These are phyloP conservation scores for Hagleromyces aurorensis DNA, from an alignment of 805 yeast genomes.

Conservation along the genomic window DNA sequence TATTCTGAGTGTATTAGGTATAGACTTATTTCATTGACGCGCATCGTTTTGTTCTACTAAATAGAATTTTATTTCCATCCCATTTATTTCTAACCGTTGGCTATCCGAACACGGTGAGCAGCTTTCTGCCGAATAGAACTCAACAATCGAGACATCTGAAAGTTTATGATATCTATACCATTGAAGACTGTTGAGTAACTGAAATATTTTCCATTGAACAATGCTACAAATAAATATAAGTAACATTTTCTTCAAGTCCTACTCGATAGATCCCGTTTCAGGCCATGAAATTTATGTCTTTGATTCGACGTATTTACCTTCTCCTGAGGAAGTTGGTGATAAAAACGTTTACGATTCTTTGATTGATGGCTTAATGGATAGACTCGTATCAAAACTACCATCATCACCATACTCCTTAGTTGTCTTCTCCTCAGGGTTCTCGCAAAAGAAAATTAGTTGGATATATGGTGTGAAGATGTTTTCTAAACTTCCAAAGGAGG, in stretches of 20 bases:
- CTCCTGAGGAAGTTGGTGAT: conserved; percentile 38
- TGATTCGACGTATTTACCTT: conserved; percentile 75
- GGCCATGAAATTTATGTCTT: conserved; percentile 69
- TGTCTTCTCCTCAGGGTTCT: conserved; percentile 78
- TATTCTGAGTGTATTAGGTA: too few relatives aligned
- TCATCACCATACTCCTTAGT: conserved; percentile 54
- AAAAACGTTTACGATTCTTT: conserved; percentile 32
- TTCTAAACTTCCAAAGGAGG: conserved; percentile 48
- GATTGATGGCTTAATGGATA: conserved; percentile 47
- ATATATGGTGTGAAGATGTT: conserved; percentile 60
- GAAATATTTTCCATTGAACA: too few relatives aligned
- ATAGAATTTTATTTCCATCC: too few relatives aligned
- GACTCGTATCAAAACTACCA: conserved; percentile 53
- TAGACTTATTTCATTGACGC: too few relatives aligned
- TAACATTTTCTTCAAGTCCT: conserved; percentile 50
- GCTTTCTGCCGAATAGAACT: too few relatives aligned
- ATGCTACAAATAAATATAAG: conserved; percentile 30
- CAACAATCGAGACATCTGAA: too few relatives aligned
- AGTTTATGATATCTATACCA: too few relatives aligned
- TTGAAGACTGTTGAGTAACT: too few relatives aligned
- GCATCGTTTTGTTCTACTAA: too few relatives aligned
- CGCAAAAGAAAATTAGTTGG: conserved; percentile 44
- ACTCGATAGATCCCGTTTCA: conserved; percentile 57
- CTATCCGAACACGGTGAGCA: too few relatives aligned
- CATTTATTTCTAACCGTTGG: too few relatives aligned